Evolutionary conservation across 1,284 basidiomycete species (phyloP), one percentile per base, ranked within the genome.

Genomic region (Heimioporus punctisporus): DNA sequence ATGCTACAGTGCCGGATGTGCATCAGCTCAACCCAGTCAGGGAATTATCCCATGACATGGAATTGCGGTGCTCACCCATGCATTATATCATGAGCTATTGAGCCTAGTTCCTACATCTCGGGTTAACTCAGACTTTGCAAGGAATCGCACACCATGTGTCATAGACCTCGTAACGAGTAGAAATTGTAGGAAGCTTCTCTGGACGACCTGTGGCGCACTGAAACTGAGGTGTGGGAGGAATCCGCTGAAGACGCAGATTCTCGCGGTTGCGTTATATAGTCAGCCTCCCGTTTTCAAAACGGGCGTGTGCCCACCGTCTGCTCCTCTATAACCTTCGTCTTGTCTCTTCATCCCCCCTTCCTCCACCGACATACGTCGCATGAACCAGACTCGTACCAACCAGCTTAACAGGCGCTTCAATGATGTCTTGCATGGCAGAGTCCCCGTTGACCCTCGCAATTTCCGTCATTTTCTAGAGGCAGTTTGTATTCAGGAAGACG

Each of bases 381-480:
- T 65, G 66, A 58, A 28, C 23, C 63, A 61, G 31, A 17, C 53
- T 52, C 64, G 66, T 15, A 3, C 12, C 17, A 54, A 44, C 15
- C 64, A 56, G 10, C 68, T 72, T 25, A 56, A 62, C 26, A 65
- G 51, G 49, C 66, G 58, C 2, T 69, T 71, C 14, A 46, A 63
- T 15, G 68, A 70, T 48, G 45, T 71, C 26, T 28, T 71, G 0
- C 39, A 53, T 11, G 71, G 66, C 39, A 69, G 52, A 45, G 59
- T 60, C 9, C 0, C 39, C 4, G 11, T 64, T 5, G 61, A 64
- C 19, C 51, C 60, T 46, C 56, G 52, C 9, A 51, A 28, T 34
- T 56, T 19, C 30, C 55, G 49, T 27, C 62, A 58, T 25, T 85
- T 84, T 57, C 68, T 86, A 7, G 80, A 86, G 60, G 80, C 77